Base-by-base conservation (phyloP, 2,329 filamentous ascomycete genomes). In the Ophiostoma perfectum region DNA sequence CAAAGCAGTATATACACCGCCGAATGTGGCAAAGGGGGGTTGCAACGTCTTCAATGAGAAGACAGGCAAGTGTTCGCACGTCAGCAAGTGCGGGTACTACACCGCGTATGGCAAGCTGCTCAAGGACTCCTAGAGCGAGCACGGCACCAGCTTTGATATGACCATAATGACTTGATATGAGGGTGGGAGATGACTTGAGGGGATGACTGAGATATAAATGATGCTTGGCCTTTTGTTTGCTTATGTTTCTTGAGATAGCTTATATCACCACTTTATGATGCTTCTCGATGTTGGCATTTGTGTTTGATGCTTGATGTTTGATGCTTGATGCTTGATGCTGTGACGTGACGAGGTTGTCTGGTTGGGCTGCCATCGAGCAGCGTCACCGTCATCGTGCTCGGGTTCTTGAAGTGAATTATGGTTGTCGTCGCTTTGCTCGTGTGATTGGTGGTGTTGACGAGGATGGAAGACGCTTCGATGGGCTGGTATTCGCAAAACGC, bases 21-120 rank as follows among this genome's bases (percentile, higher is more conserved):
- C 93, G 3, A 96, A 97, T 74, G 93, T 94, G 49, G 92, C 92
- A 49, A 90, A 86, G 70, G 86, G 87, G 70, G 93, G 93, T 38
- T 96, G 92, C 78, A 85, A 91, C 74, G 87, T 94, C 75, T 97
- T 94, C 77, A 86, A 94, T 74, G 85, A 88, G 72, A 82, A 83
- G 73, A 96, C 92, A 3, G 91, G 93, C 67, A 88, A 88, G 77
- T 86, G 84, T 69, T 89, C 83, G 73, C 90, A 92, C 76, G 83
- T 93, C 64, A 83, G 84, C 69, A 89, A 90, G 74, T 88, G 86
- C 75, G 84, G 86, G 70, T 91, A 91, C 80, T 92, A 87, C 78
- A 93, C 91, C 64, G 82, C 78, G 66, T 87, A 84, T 77, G 86
- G 86, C 45, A 78, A 80, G 70, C 77, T 81, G 71, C 73, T 86